Evolutionary conservation across 164 flowering plant species (phyloP).

Genomic region (Vitis amurensis): DNA sequence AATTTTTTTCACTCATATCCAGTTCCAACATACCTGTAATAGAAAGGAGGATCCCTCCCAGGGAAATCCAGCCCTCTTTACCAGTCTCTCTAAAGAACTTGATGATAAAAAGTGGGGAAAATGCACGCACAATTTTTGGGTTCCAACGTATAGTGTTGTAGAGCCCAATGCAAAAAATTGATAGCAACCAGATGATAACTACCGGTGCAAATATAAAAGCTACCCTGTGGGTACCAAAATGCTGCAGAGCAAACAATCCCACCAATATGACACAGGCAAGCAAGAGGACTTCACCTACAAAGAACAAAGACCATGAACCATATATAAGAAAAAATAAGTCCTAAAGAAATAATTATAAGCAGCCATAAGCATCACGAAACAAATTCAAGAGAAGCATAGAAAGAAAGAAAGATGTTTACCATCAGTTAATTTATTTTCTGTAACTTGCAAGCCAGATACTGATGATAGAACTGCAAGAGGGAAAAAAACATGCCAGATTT

Average conservation of each 20-base stretch:
- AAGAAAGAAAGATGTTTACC: conserved; percentile 32
- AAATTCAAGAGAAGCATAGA: not conserved
- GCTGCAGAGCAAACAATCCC: conserved; percentile 89
- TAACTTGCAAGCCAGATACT: conserved; percentile 70
- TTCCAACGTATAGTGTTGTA: conserved; percentile 80
- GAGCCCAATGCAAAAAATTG: conserved; percentile 66
- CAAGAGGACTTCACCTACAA: conserved; percentile 53
- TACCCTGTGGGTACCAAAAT: conserved; percentile 80
- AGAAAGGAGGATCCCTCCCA: conserved; percentile 82
- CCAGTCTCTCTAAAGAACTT: conserved; percentile 74
- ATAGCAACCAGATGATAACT: conserved; percentile 72
- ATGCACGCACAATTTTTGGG: conserved; percentile 60
- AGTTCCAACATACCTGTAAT: conserved; percentile 62
- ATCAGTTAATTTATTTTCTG: conserved; percentile 44
- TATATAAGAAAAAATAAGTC: not conserved
- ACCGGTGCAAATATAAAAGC: conserved; percentile 86
- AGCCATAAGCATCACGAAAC: not conserved
- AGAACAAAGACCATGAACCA: not conserved
- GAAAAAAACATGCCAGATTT: conserved; percentile 12
- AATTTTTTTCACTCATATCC: not conserved
- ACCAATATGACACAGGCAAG: conserved; percentile 78
- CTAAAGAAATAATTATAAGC: not conserved
- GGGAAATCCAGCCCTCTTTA: conserved; percentile 86
- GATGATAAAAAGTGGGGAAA: conserved; percentile 75
- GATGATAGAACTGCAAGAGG: conserved; percentile 76